Evolutionary conservation across 2,329 filamentous ascomycete genomes (phyloP), one percentile per base, ranked within the genome.

Genomic region (Hypoxylon sp.): DNA sequence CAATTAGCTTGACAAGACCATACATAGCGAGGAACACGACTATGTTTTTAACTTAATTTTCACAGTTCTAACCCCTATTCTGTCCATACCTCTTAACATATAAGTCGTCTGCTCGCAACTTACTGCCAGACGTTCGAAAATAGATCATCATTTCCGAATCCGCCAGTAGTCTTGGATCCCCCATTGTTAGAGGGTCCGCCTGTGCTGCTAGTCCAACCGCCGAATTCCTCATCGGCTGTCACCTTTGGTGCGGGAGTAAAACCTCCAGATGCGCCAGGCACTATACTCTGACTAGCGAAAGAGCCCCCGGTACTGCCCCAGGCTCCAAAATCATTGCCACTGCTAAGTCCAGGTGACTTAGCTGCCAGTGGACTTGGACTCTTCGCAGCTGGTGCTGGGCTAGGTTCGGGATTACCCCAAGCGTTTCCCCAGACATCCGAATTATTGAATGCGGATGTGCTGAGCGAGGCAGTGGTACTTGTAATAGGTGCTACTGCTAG

Each of bases 81-180:
- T 19, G 21, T n/a, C 46, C n/a, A 21, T 7, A n/a, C 48, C 27
- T 17, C 11, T 24, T 56, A 17, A 2, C 17, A 11, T 32, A 35
- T 39, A 42, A 15, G 27, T 10, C 13, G 29, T 29, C 2, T 21
- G 11, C 42, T 7, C 17, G 32, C 51, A 65, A 48, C 61, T 76
- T 80, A 98, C 82, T 94, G 88, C 95, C 95, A 98, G 54, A 98
- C 95, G 80, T 98, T 98, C 32, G 92, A 94, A 81, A 98, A 98
- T 75, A 98, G 80, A 82, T 98, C 95, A 72, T 98, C 95, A 60
- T 88, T 90, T 58, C 86, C 89, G 72, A 91, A 88, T 13, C 87
- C 87, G 21, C 85, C 82, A 27, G 86, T 81, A 35, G 90, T 83
- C 80, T 92, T 88, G 53, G 85, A 81, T 13, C 80, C 75, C 29